These are phyloP conservation scores for Conidiobolus incongruus DNA, from an alignment of 371 early-diverging fungal species.

Conservation along the genomic window DNA sequence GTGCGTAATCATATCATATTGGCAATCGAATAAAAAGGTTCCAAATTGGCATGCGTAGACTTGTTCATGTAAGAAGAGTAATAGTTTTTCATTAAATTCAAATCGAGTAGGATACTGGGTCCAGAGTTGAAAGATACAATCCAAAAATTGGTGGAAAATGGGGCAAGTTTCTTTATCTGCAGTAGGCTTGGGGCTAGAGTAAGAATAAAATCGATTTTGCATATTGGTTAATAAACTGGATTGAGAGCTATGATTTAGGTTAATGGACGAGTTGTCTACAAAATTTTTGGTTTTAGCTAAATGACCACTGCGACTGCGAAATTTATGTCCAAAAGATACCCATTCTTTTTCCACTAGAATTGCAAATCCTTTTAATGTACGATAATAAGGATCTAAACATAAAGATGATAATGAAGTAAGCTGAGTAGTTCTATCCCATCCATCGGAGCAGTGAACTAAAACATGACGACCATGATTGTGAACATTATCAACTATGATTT, in stretches of 20 bases:
- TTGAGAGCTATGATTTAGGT: conserved; percentile 17
- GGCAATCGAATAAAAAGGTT: conserved; percentile 76
- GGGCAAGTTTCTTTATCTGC: conserved; percentile 71
- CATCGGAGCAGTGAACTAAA: conserved; percentile 95
- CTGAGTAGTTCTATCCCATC: conserved; percentile 97
- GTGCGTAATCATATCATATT: conserved; percentile 31
- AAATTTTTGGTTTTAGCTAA: conserved; percentile 50
- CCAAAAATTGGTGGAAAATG: conserved; percentile 87
- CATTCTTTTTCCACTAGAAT: conserved; percentile 89
- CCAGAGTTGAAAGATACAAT: conserved; percentile 81
- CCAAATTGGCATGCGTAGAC: conserved; percentile 83
- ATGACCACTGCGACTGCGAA: conserved; percentile 78
- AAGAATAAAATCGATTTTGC: conserved; percentile 38
- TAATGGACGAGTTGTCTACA: conserved; percentile 20
- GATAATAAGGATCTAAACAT: conserved; percentile 85
- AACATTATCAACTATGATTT: conserved; percentile 59
- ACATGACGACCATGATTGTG: conserved; percentile 58
- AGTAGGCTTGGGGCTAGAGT: conserved; percentile 3
- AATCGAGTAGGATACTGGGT: conserved; percentile 70
- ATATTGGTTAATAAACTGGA: conserved; percentile 44
- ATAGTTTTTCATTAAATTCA: conserved; percentile 68
- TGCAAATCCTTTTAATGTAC: conserved; percentile 75
- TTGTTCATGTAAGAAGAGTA: conserved; percentile 60
- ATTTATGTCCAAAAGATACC: conserved; percentile 91
- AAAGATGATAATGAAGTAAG: conserved; percentile 67